Conservation (phyloP, 164 flowering plant species). For the Macadamia integrifolia region DNA sequence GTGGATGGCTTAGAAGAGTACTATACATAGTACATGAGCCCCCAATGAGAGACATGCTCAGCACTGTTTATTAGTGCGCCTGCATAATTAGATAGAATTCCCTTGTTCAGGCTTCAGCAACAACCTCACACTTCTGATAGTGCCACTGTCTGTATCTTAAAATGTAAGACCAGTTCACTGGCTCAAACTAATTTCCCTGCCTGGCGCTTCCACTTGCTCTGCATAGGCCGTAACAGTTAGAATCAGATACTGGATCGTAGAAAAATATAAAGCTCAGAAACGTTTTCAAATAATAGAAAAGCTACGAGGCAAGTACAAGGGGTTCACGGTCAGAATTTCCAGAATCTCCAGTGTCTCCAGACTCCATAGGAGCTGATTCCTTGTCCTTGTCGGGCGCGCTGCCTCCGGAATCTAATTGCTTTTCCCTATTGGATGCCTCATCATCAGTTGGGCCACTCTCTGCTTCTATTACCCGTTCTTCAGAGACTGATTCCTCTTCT, state of each 20-base stretch:
- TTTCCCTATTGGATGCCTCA: slow-evolving; percentile 8
- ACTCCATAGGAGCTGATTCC: slow-evolving; percentile 17
- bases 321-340: slow-evolving; percentile 76
- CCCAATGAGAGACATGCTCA: not conserved
- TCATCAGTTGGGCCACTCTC: slow-evolving; percentile 17
- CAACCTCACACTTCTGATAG: not conserved
- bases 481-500: slow-evolving; percentile 16
- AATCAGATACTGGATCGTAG: not conserved
- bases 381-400: slow-evolving; percentile 8
- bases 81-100: slow-evolving; percentile 1
- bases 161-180: not conserved
- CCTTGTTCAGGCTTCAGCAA: not conserved
- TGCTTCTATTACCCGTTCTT: slow-evolving; percentile 13
- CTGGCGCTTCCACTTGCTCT: slow-evolving; percentile 58
- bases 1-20: not conserved
- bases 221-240: slow-evolving; percentile 18
- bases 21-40: not conserved
- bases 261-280: not conserved
- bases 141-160: not conserved
- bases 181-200: slow-evolving; percentile 24
- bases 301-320: slow-evolving; percentile 41
- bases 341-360: slow-evolving; percentile 34
- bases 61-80: slow-evolving; percentile 1
- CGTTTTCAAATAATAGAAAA: not conserved
- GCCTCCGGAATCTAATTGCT: not conserved